These are phyloP conservation scores for Camellia lanceoleosa DNA, from an alignment of 148 eudicot genomes.

Conservation along the genomic window DNA sequence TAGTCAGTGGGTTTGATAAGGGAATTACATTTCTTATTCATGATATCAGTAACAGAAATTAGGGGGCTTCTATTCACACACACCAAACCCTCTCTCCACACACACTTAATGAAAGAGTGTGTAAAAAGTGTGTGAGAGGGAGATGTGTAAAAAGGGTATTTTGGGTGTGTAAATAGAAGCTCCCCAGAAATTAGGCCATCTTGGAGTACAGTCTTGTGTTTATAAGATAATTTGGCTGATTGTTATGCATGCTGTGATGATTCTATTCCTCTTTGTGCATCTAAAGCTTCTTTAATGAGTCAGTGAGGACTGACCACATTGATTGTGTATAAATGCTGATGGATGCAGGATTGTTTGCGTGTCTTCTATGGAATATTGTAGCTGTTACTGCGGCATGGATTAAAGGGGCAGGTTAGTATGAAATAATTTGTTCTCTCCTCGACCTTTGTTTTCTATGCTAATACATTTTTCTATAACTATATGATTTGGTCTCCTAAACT, in stretches of 20 bases:
- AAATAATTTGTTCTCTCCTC: not conserved
- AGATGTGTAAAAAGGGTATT: too few species aligned
- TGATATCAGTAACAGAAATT: not conserved
- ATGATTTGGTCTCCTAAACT: not conserved
- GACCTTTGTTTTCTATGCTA: not conserved
- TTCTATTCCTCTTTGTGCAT: not conserved
- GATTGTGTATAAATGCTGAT: constrained; percentile 10
- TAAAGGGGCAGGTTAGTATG: constrained; percentile 56
- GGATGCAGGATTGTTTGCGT: constrained; percentile 61
- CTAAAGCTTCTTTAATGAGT: not conserved
- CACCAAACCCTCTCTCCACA: too few species aligned
- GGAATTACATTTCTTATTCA: not conserved
- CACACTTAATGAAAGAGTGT: too few species aligned
- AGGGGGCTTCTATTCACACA: too few species aligned
- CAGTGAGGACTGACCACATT: not conserved
- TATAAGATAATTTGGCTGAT: not conserved
- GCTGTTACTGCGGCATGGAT: constrained; percentile 92
- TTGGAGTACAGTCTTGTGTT: not conserved
- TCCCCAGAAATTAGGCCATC: too few species aligned
- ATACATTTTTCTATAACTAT: not conserved
- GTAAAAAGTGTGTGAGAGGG: too few species aligned
- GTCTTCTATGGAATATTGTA: constrained; percentile 81
- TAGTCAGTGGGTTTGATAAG: not conserved
- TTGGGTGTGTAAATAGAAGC: too few species aligned
- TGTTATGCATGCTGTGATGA: not conserved